Percentiles rank a stretch among this genome's conserved stretches.
Conservation (phyloP, 306 rosid genomes). For the Lathyrus tuberosus region DNA sequence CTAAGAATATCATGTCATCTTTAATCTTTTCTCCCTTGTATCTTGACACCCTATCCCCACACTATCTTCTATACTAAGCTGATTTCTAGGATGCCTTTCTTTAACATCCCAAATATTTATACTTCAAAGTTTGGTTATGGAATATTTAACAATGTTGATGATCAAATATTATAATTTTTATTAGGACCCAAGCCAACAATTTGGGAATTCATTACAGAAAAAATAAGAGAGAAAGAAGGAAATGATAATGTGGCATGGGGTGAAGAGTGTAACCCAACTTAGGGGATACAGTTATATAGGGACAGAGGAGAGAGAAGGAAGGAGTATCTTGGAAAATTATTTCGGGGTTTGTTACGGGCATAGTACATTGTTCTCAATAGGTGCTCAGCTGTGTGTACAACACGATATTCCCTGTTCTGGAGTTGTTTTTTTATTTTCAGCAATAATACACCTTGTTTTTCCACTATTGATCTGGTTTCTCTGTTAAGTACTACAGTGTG, state of each 20-base stretch:
- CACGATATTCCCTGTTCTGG: not conserved
- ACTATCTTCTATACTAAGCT: constrained; percentile 2
- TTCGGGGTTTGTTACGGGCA: not conserved
- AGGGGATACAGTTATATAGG: not conserved
- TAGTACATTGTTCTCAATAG: not conserved
- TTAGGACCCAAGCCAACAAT: not conserved
- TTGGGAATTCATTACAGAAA: not conserved
- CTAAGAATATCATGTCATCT: constrained; percentile 9
- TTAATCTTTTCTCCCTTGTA: not conserved
- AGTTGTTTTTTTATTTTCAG: not conserved
- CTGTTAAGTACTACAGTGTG: not conserved
- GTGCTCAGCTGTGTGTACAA: not conserved
- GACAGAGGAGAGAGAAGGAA: not conserved
- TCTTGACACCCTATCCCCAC: constrained; percentile 11
- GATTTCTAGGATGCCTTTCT: constrained; percentile 24
- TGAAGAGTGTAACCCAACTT: not conserved
- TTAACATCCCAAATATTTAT: constrained; percentile 11
- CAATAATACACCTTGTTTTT: constrained; percentile 2
- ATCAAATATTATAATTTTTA: not conserved
- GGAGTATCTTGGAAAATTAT: not conserved
- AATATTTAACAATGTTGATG: not conserved
- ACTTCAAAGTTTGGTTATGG: constrained; percentile 22
- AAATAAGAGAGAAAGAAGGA: not conserved
- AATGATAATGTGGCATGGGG: not conserved
- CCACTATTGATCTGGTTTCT: not conserved